A percentile compares a stretch with the other conserved stretches of the same genome.
Conservation (phyloP, 2,329 filamentous ascomycete genomes). For the Didymella arachidicola region DNA sequence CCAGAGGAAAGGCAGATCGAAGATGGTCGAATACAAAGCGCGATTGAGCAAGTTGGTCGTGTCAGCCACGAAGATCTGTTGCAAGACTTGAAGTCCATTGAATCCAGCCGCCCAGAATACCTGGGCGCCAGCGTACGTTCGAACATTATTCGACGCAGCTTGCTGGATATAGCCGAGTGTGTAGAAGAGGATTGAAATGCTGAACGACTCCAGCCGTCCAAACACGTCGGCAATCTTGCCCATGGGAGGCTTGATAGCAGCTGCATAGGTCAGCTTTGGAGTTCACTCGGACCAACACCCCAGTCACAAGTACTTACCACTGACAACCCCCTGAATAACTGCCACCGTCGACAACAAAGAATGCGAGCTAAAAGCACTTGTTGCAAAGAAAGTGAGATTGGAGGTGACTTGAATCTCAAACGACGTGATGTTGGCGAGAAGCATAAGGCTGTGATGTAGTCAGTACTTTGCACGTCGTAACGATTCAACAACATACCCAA, state of each 20-base stretch:
- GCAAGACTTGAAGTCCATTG: conserved; percentile 66
- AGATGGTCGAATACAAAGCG: conserved; percentile 65
- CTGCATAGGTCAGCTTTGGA: conserved; percentile 29
- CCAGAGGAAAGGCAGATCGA: conserved; percentile 66
- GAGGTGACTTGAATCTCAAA: conserved; percentile 70
- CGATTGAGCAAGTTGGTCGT: conserved; percentile 65
- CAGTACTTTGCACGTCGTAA: neutral
- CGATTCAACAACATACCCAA: conserved; percentile 38
- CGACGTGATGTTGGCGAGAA: conserved; percentile 72
- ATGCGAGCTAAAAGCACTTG: conserved; percentile 68
- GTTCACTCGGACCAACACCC: neutral
- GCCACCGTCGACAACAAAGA: conserved; percentile 71
- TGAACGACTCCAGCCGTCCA: conserved; percentile 67
- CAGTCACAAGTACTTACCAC: conserved; percentile 28
- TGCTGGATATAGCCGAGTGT: conserved; percentile 66
- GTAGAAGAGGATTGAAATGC: conserved; percentile 62
- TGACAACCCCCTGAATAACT: conserved; percentile 70
- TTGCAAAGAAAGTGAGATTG: conserved; percentile 69
- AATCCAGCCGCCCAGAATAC: conserved; percentile 69
- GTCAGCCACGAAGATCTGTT: conserved; percentile 72
- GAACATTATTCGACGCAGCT: conserved; percentile 62
- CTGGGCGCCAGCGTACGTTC: conserved; percentile 61
- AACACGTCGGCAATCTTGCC: conserved; percentile 69
- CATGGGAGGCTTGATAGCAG: conserved; percentile 68
- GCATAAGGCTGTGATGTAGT: conserved; percentile 46